A percentile compares a stretch with the other conserved stretches of the same genome.
Evolutionary conservation across 345 rosid species (phyloP).

Genomic region (Nephelium lappaceum): DNA sequence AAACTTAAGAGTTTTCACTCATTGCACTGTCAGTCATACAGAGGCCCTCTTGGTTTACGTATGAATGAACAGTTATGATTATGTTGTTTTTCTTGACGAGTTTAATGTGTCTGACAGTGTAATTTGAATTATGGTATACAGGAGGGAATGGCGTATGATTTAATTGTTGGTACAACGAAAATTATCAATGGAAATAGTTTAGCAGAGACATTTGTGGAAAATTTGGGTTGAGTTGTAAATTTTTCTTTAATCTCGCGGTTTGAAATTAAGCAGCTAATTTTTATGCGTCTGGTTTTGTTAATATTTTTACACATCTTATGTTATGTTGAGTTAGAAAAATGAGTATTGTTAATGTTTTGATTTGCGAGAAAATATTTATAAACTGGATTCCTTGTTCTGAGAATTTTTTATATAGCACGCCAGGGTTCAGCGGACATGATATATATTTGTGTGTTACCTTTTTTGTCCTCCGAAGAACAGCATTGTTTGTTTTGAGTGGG

Average conservation of each 20-base stretch:
- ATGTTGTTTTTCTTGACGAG: background rate
- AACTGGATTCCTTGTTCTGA: background rate
- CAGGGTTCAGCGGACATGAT: background rate
- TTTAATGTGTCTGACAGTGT: background rate
- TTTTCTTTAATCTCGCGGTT: conserved; percentile 1
- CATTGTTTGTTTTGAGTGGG: background rate
- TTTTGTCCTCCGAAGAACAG: too few relatives aligned
- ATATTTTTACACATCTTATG: background rate
- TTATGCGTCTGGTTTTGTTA: background rate
- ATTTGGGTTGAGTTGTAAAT: conserved; percentile 41
- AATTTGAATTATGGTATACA: conserved; percentile 28
- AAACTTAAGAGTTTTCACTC: background rate
- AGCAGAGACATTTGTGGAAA: conserved; percentile 64
- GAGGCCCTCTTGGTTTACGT: background rate
- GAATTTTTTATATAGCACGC: background rate
- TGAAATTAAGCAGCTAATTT: background rate
- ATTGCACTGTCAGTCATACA: background rate
- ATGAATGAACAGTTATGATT: background rate
- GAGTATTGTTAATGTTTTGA: background rate
- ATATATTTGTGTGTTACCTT: background rate
- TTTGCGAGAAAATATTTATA: background rate
- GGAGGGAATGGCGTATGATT: conserved; percentile 98
- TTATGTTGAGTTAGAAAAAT: background rate
- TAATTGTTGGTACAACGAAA: conserved; percentile 84
- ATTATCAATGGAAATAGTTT: conserved; percentile 71